These are phyloP conservation scores for Russula vinacea DNA, from an alignment of 768 basidiomycete species.

Conservation along the genomic window DNA sequence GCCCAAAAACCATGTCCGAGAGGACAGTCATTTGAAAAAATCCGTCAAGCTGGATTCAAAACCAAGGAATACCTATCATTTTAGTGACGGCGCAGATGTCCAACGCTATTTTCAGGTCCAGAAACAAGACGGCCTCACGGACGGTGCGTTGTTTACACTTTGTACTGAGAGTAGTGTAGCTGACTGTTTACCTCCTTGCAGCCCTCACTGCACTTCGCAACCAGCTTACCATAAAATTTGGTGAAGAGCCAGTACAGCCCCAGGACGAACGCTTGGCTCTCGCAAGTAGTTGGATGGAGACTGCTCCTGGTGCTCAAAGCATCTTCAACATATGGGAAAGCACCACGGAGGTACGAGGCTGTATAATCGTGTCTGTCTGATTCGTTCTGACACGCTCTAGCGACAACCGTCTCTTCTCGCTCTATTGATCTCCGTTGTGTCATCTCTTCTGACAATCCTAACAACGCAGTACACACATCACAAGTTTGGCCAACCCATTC, in stretches of 20 bases:
- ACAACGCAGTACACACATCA: slow-evolving; percentile 71
- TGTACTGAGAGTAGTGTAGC: background rate
- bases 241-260: slow-evolving; percentile 47
- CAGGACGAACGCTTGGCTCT: slow-evolving; percentile 61
- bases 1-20: slow-evolving; percentile 6
- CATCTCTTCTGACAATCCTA: slow-evolving; percentile 58
- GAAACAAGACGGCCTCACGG: slow-evolving; percentile 28
- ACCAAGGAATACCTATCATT: slow-evolving; percentile 10
- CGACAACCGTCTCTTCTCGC: slow-evolving; percentile 45
- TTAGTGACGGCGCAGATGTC: slow-evolving; percentile 20
- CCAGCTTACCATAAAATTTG: slow-evolving; percentile 52
- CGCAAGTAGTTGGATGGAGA: slow-evolving; percentile 60
- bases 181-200: slow-evolving; percentile 28
- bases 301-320: slow-evolving; percentile 53
- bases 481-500: slow-evolving; percentile 55
- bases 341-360: slow-evolving; percentile 45
- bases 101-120: slow-evolving; percentile 26
- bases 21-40: slow-evolving; percentile 30
- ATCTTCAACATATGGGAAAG: slow-evolving; percentile 63
- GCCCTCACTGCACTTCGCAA: slow-evolving; percentile 57
- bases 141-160: slow-evolving; percentile 25
- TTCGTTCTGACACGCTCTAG: slow-evolving; percentile 33
- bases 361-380: background rate
- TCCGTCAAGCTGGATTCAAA: slow-evolving; percentile 30
- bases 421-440: slow-evolving; percentile 51